phyloP scores from a whole-genome alignment of 2,329 filamentous ascomycete species.

The Chaetomium strumarium region DNA sequence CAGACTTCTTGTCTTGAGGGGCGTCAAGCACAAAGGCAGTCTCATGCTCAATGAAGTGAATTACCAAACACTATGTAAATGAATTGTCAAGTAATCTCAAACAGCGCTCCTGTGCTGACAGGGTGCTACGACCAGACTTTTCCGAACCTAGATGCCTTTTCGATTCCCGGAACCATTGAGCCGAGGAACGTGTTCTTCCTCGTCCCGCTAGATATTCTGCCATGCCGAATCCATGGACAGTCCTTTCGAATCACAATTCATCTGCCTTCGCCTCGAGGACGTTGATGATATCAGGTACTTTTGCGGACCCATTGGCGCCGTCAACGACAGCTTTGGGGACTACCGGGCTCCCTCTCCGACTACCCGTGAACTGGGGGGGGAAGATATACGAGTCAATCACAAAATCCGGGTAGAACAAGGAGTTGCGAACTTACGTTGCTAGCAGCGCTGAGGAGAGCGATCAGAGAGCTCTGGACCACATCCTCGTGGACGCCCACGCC shows the following conservation, averaged over 20 bases:
- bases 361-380: slow-evolving; percentile 60
- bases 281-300: slow-evolving; percentile 26
- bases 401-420: background rate
- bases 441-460: slow-evolving; percentile 78
- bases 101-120: slow-evolving; percentile 2
- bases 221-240: background rate
- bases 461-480: slow-evolving; percentile 82
- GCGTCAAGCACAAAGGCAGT: too few relatives aligned
- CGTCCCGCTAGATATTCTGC: too few relatives aligned
- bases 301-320: slow-evolving; percentile 34
- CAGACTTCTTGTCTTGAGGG: too few relatives aligned
- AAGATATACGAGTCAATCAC: slow-evolving; percentile 6
- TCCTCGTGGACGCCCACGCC: slow-evolving; percentile 89
- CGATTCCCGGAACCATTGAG: background rate
- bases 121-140: background rate
- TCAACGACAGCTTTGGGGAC: slow-evolving; percentile 53
- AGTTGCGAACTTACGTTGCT: slow-evolving; percentile 64
- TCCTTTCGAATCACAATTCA: slow-evolving; percentile 19
- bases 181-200: background rate
- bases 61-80: background rate
- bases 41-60: background rate
- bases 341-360: slow-evolving; percentile 62
- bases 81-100: background rate
- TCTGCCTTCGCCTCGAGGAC: slow-evolving; percentile 34
- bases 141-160: background rate